phyloP scores from a whole-genome alignment of 768 basidiomycete species.

The Mycena capillaripes region DNA sequence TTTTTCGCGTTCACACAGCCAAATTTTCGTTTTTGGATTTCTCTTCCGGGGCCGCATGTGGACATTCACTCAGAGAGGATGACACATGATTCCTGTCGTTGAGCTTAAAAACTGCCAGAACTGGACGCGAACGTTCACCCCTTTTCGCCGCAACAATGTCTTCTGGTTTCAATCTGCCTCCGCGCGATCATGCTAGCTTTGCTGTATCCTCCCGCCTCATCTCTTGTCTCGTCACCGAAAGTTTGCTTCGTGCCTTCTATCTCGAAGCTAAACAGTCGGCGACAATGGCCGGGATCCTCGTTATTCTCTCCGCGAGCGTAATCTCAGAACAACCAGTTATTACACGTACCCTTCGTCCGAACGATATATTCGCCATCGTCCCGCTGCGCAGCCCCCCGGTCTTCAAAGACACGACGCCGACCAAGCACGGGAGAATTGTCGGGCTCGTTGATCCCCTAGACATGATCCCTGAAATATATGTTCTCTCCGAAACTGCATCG shows the following conservation, averaged over 20 bases:
- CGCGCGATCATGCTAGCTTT: slow-evolving; percentile 56
- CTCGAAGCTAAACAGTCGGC: slow-evolving; percentile 26
- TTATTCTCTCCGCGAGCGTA: slow-evolving; percentile 55
- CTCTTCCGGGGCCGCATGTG: slow-evolving; percentile 36
- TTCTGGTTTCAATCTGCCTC: slow-evolving; percentile 51
- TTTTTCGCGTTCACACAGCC: slow-evolving; percentile 28
- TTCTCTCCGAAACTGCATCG: slow-evolving; percentile 41
- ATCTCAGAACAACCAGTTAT: slow-evolving; percentile 50
- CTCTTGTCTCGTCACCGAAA: slow-evolving; percentile 64
- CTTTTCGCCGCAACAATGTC: slow-evolving; percentile 46
- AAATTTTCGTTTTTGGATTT: slow-evolving; percentile 31
- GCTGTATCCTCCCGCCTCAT: slow-evolving; percentile 64
- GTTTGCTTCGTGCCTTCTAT: slow-evolving; percentile 59
- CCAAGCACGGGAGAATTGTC: slow-evolving; percentile 56
- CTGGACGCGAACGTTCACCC: slow-evolving; percentile 4
- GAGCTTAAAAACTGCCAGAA: slow-evolving; percentile 42
- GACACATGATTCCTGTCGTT: slow-evolving; percentile 36
- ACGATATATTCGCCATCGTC: slow-evolving; percentile 63
- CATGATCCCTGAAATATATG: slow-evolving; percentile 62
- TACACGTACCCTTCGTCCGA: slow-evolving; percentile 49
- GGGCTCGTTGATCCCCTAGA: slow-evolving; percentile 71
- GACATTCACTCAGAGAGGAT: slow-evolving; percentile 17
- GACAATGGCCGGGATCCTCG: slow-evolving; percentile 50
- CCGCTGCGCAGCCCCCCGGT: slow-evolving; percentile 63
- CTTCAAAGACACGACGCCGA: slow-evolving; percentile 45